phyloP scores from a whole-genome alignment of 225 moss, liverwort and hornwort genomes.

The Neckera pumila region DNA sequence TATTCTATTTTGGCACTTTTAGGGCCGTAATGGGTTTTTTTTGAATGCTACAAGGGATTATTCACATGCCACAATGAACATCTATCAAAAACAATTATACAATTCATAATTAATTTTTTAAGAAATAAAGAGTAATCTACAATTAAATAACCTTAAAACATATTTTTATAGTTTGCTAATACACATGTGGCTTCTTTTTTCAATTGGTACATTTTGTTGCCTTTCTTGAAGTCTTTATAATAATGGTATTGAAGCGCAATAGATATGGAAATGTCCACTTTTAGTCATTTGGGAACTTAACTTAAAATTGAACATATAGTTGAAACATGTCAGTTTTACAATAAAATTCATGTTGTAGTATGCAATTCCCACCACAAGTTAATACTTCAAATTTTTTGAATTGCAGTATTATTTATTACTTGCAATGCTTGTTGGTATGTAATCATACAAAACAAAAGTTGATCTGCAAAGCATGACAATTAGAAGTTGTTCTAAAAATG shows the following conservation, averaged over 20 bases:
- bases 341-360: rapidly evolving
- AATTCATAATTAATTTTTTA: background rate
- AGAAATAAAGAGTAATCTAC: background rate
- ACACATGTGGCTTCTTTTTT: background rate
- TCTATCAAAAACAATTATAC: background rate
- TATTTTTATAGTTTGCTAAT: background rate
- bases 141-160: background rate
- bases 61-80: background rate
- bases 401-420: background rate
- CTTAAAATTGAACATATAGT: background rate
- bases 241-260: rapidly evolving
- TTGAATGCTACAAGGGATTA: rapidly evolving
- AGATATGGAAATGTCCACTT: background rate
- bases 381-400: background rate
- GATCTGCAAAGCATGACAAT: background rate
- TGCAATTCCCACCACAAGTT: background rate
- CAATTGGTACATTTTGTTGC: background rate
- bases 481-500: background rate
- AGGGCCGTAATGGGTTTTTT: background rate
- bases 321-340: background rate
- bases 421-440: background rate
- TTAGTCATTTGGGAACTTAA: background rate
- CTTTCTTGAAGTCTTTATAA: background rate
- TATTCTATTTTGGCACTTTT: background rate
- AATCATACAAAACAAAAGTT: background rate